Evolutionary conservation across 345 rosid genomes (phyloP).

Genomic region (Bretschneidera sinensis): DNA sequence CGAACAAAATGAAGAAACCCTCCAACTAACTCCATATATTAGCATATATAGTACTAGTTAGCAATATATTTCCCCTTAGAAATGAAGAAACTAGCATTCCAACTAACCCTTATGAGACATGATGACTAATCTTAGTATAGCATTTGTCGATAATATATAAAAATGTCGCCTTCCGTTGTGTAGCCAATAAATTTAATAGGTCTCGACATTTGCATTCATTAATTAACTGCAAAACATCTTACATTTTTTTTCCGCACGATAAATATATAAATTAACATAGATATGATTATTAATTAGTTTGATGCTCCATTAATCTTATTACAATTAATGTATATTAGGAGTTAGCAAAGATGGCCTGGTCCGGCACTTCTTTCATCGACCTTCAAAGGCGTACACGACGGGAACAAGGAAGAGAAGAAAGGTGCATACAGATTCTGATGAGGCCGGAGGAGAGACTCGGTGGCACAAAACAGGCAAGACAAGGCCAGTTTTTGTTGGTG

Average conservation of each 20-base stretch:
- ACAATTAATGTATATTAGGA: constrained; percentile 37
- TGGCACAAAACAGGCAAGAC: constrained; percentile 99
- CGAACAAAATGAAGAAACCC: constrained; percentile 6
- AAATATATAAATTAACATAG: too few species aligned
- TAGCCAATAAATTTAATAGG: too few species aligned
- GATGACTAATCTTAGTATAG: too few species aligned
- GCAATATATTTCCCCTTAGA: too few species aligned
- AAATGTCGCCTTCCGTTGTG: too few species aligned
- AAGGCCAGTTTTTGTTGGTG: constrained; percentile 57
- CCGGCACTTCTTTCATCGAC: constrained; percentile 98
- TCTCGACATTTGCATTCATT: too few species aligned
- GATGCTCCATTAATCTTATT: neutral
- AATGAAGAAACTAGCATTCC: constrained; percentile 13
- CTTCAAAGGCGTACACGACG: constrained; percentile 95
- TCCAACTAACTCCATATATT: constrained; percentile 16
- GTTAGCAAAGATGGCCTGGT: constrained; percentile 83
- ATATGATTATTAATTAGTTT: too few species aligned
- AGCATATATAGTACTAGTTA: too few species aligned
- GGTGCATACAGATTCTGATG: constrained; percentile 72
- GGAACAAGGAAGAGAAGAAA: constrained; percentile 93
- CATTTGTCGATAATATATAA: too few species aligned
- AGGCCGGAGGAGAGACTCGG: constrained; percentile 73
- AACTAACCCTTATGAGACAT: constrained; percentile 17
- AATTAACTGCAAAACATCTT: too few species aligned
- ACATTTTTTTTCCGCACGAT: too few species aligned